Evolutionary conservation across 306 rosid genomes (phyloP), one percentile per base, ranked within the genome.

Genomic region (Pyrus bretschneideri): DNA sequence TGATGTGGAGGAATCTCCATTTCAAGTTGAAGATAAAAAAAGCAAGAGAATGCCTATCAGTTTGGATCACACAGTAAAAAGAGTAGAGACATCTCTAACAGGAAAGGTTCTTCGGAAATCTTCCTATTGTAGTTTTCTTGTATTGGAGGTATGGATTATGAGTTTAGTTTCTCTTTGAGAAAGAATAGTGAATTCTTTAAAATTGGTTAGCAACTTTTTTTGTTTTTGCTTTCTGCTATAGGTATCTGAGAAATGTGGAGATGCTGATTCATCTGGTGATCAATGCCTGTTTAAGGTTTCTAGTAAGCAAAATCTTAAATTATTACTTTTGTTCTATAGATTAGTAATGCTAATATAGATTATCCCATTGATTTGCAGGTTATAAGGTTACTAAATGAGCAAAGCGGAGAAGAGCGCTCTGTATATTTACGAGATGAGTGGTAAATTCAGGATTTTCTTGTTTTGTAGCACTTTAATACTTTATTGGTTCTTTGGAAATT

Each of bases 381-480:
- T 86, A 97, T 94, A 72, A 95, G 96, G 45, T 77, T 94, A 85
- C 85, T 92, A 77, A 84, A 90, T 78, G 98, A 94, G 86, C 83
- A 82, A 66, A 86, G 76, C 22, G 98, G 97, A 74, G 93, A 85
- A 81, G 97, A 92, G 85, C 78, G 83, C 45, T 86, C 85, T 61
- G 90, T 80, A 40, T 79, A 82, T 86, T 83, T 94, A 85, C 61
- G 81, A 77, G 95, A 89, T 73, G 97, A 89, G 81, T 94, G 98
- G 98, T 90, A 86, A 82, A 82, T 67, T 77, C 57, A 58, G 73
- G 73, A 62, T 66, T 29, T 45, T 72, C 71, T 80, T 73, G 74
- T 58, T 69, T 49, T 71, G 29, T 8, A 45, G 38, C 17, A 22
- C 22, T 21, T 67, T 55, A 69, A 44, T 19, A 30, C 17, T 30